Base-by-base conservation (phyloP, 2,329 filamentous ascomycete species). In the Aspergillus flavus region DNA sequence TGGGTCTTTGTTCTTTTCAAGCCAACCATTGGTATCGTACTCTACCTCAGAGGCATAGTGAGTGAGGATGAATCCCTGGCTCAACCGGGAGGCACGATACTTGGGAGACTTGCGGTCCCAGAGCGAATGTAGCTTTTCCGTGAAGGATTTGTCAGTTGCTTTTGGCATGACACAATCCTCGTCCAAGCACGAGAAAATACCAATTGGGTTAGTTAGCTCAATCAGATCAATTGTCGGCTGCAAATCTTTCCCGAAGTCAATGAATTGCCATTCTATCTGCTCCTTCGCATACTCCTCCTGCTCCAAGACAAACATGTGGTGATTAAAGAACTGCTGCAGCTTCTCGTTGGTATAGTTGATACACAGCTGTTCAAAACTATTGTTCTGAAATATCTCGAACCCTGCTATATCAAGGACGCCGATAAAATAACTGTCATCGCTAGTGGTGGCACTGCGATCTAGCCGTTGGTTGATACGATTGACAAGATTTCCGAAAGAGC, bases 321-420 rank as follows among this genome's bases (percentile, higher is more conserved):
- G 95, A 73, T 99, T 99, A 86, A 99, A 99, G 78, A 99, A 99
- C 71, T 99, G 95, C 74, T 99, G 95, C 7, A 99, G 87, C 78
- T 97, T 99, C 78, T 99, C 95, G 79, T 99, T 99, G 65, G 96
- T 98, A 80, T 99, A 99, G 80, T 99, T 99, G 85, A 99, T 99
- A 82, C 95, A 99, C 6, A 99, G 86, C 78, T 99, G 95, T 77
- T 99, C 95, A 73, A 99, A 99, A 82, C 94, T 97, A 82, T 99
- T 99, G 73, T 92, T 87, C 71, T 99, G 94, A 72, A 99, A 99
- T 63, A 99, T 99, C 75, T 99, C 95, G 78, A 99, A 99, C 64
- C 95, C 95, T 67, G 96, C 96, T 78, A 99, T 99, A 87, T 99
- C 95, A 48, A 99, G 89, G 10, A 99, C 95, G 59, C 95, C 95